Evolutionary conservation across 164 flowering plant genomes (phyloP), one percentile per base, ranked within the genome.

Genomic region (Litsea cubeba): DNA sequence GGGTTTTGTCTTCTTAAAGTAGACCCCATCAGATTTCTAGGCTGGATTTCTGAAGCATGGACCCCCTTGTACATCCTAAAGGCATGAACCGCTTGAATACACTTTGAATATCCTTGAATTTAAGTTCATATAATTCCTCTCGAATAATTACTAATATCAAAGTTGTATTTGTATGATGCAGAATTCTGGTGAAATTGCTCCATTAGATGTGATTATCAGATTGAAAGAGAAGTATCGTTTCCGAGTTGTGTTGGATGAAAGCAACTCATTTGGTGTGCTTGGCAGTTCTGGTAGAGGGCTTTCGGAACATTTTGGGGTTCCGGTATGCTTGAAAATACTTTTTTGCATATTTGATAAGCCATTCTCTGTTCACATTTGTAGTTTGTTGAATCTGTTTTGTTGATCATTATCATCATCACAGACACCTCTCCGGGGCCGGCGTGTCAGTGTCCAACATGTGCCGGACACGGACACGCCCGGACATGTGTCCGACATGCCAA

Each of bases 101-200:
- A 7, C 46, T 7, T 40, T 40, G 46, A 40, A 40, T 40, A 5
- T 40, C 46, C 46, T 40, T 40, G 11, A 40, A 32, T 32, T 32
- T 32, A 40, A 40, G 46, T 40, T 40, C 46, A 40, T 40, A 40
- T 6, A 40, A 40, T 40, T 40, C 46, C 46, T 5, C 11, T 40
- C 10, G 2, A 40, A 40, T 40, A 40, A 8, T 40, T 54, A 54
- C n/a, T 54, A 54, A 54, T 2, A 54, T 54, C 1, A 3, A 60
- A 24, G 32, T 26, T 75, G 17, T 58, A 30, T 66, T 62, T 69
- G 62, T 26, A 70, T 49, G 50, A 77, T 87, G 50, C 84, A 96
- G 99, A 96, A 96, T 81, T 96, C 99, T 84, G 99, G 99, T 32
- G 88, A 91, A 87, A 83, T 96, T 62, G 93, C 97, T 71, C 98